These are phyloP conservation scores for Ophiocordyceps camponoti-floridani DNA, from an alignment of 2,329 filamentous ascomycete genomes.

Conservation along the genomic window DNA sequence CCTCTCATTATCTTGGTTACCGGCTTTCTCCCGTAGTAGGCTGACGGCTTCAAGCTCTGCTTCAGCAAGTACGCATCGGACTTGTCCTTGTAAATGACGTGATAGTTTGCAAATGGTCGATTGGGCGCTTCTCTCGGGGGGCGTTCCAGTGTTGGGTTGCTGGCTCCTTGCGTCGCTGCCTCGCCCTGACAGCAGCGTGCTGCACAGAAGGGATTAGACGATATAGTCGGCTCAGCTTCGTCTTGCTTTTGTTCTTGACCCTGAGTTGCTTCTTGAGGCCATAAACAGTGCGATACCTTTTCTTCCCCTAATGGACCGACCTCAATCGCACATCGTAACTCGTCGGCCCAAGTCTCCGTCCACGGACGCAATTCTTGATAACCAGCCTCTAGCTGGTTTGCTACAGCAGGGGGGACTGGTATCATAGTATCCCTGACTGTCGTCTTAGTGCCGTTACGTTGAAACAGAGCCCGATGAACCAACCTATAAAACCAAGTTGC, in stretches of 20 bases:
- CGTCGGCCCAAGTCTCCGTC: slow-evolving; percentile 84
- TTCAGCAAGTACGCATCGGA: slow-evolving; percentile 70
- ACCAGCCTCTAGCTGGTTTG: slow-evolving; percentile 84
- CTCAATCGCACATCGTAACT: slow-evolving; percentile 76
- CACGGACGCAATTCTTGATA: slow-evolving; percentile 76
- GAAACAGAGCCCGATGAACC: slow-evolving; percentile 1
- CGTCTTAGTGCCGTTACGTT: slow-evolving; percentile 10
- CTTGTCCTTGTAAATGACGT: slow-evolving; percentile 72
- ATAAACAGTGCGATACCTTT: slow-evolving; percentile 71
- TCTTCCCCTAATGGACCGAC: slow-evolving; percentile 81
- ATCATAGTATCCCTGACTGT: slow-evolving; percentile 55
- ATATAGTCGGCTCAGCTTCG: slow-evolving; percentile 21
- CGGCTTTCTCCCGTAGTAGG: slow-evolving; percentile 67
- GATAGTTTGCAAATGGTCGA: slow-evolving; percentile 52
- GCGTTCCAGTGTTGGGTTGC: slow-evolving; percentile 14
- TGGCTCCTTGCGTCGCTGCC: slow-evolving; percentile 34
- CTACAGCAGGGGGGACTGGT: slow-evolving; percentile 67
- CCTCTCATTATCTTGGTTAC: slow-evolving; percentile 74
- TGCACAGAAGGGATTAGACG: slow-evolving; percentile 39
- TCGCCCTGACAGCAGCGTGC: slow-evolving; percentile 41
- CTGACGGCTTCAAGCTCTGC: slow-evolving; percentile 67
- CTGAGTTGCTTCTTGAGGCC: slow-evolving; percentile 39
- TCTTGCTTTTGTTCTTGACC: slow-evolving; percentile 4
- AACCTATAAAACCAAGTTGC: slow-evolving; percentile 92
- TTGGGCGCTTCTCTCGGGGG: slow-evolving; percentile 22